Evolutionary conservation across 108 stramenopile genomes (phyloP), one percentile per base, ranked within the genome.

Genomic region (Stephanodiscus minutulus): DNA sequence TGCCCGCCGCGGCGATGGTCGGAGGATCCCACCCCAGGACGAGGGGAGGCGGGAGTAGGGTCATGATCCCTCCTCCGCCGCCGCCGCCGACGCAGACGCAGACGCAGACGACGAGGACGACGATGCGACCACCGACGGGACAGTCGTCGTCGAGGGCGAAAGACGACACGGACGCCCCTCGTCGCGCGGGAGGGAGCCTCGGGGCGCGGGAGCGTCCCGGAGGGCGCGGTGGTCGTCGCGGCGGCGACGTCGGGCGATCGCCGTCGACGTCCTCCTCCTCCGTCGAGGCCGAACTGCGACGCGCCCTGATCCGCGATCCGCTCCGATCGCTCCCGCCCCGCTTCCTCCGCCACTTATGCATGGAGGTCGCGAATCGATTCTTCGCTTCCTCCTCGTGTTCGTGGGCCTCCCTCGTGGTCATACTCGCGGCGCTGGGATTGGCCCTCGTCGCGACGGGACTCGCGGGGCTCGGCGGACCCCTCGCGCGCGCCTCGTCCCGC

Each of bases 231-330:
- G n/a, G n/a, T n/a, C n/a, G n/a, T n/a, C n/a, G n/a, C n/a, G n/a
- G n/a, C n/a, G n/a, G n/a, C 21, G 24, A 17, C 52, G 21, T 9
- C 21, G 21, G 24, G 52, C n/a, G 21, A 17, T 53, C 52, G 5
- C 5, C 52, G 25, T 49, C 48, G 48, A 20, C 48, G 3, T 22
- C 52, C 25, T 53, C 52, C 8, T 53, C 52, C 9, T 18, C 54
- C 10, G 57, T 50, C 49, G 57, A 66, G 47, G 18, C 33, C 15
- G 70, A 60, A 70, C 47, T 52, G 37, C 76, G 70, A 44, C 55
- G 68, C 20, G 59, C 59, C 39, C 37, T 77, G 18, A 48, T 77
- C 17, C 55, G 65, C 28, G 69, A 77, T 50, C 76, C 76, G 3
- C 56, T 77, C 13, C 68, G 64, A 36, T 53, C 68, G 2, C 31